These are phyloP conservation scores for Saccharum officinarum DNA, from an alignment of 176 grass and related monocot genomes.

Conservation along the genomic window DNA sequence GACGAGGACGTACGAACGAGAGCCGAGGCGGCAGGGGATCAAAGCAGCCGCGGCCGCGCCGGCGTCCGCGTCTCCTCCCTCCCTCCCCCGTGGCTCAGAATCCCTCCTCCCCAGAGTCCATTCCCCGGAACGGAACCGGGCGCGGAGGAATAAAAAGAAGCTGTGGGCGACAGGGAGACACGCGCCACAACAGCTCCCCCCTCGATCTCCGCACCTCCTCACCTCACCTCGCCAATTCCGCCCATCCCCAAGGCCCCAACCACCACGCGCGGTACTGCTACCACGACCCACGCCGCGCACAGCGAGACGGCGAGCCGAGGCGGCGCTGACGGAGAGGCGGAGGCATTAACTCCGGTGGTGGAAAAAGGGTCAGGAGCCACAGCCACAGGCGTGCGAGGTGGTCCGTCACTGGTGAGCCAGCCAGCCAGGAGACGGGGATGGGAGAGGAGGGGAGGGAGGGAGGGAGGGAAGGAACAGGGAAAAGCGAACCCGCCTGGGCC, in stretches of 20 bases:
- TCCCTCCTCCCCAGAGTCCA: slow-evolving; percentile 3
- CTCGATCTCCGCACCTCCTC: background rate
- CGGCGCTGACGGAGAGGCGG: background rate
- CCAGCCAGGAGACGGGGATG: background rate
- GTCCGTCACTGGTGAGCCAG: background rate
- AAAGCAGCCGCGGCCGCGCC: background rate
- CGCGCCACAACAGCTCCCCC: slow-evolving; percentile 17
- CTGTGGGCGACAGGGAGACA: slow-evolving; percentile 18
- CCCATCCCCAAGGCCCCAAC: background rate
- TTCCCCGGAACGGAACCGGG: background rate
- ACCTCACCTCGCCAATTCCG: background rate
- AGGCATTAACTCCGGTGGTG: slow-evolving; percentile 6
- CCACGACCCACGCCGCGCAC: background rate
- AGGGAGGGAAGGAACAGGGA: background rate
- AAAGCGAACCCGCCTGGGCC: slow-evolving; percentile 23
- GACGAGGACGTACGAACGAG: background rate
- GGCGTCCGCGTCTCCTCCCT: no score
- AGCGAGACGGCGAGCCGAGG: background rate
- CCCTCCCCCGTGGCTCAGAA: background rate
- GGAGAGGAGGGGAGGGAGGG: background rate
- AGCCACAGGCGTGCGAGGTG: background rate
- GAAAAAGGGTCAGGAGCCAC: background rate
- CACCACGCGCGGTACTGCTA: background rate
- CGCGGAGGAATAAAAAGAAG: background rate
- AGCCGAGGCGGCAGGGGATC: background rate